Evolutionary conservation across 2,329 filamentous ascomycete species (phyloP), one percentile per base, ranked within the genome.

Genomic region (Madurella fahalii): DNA sequence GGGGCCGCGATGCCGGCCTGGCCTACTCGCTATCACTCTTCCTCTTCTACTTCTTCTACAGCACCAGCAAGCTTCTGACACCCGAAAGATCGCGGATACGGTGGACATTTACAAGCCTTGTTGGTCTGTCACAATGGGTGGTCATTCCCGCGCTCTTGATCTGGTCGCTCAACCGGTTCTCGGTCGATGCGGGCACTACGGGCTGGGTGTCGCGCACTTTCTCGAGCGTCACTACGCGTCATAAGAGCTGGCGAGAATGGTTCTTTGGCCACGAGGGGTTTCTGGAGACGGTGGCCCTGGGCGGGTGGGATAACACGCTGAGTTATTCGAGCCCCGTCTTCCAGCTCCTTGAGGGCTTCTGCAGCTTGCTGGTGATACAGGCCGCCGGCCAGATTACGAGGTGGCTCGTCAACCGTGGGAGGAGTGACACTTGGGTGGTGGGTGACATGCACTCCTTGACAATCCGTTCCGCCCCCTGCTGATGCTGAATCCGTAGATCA

Each of bases 351-450:
- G 94, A 99, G 72, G 94, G 94, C 7, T 99, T 99, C 74, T 97
- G 94, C 77, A 97, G 90, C 67, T 75, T 99, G 64, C 76, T 97
- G 53, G 92, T 97, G 61, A 97, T 99, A 54, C 94, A 99, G 72
- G 90, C 92, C 16, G 87, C 89, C 13, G 94, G 94, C 0, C 93
- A 96, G 70, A 91, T 97, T 61, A 95, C 94, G 17, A 83, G 90
- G 70, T 97, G 91, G 86, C 81, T 97, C 31, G 93, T 97, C 52
- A 97, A 97, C 73, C 80, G 89, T 65, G 91, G 93, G 65, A 84
- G 90, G 66, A 95, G 92, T 66, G 94, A 99, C 74, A 95, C 86
- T 58, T 97, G 93, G 94, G 90, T 97, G 83, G 90, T 94, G 77
- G 71, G 86, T 54, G 46, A 41, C 34, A 11, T 37, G 25, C 42